These are phyloP conservation scores for Austroboletus niveus DNA, from an alignment of 1,284 basidiomycete genomes.

Conservation along the genomic window DNA sequence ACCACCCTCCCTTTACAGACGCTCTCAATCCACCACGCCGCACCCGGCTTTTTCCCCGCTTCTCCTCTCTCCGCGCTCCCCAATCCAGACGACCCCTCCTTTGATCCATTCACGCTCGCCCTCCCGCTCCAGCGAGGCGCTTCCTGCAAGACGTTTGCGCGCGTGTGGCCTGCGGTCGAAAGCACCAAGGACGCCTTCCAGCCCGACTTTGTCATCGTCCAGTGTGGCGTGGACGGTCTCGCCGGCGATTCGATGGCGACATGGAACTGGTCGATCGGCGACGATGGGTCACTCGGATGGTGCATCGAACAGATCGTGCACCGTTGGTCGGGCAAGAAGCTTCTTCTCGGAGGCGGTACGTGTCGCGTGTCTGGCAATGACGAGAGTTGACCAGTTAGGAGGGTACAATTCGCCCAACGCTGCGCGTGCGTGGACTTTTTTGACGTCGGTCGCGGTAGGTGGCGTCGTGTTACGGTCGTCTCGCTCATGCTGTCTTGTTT, in stretches of 20 bases:
- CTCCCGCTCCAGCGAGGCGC: constrained; percentile 72
- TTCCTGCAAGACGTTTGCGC: constrained; percentile 55
- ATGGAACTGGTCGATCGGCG: constrained; percentile 75
- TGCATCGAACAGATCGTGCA: constrained; percentile 56
- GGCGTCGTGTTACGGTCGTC: neutral
- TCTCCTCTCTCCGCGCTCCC: constrained; percentile 56
- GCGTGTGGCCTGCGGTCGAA: constrained; percentile 66
- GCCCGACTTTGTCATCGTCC: constrained; percentile 80
- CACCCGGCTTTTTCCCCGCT: constrained; percentile 82
- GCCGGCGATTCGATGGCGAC: constrained; percentile 78
- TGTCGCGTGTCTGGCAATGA: neutral
- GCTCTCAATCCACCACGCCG: constrained; percentile 79
- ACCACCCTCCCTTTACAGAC: constrained; percentile 44
- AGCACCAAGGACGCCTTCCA: constrained; percentile 58
- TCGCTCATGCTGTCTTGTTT: neutral
- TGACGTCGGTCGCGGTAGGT: constrained; percentile 70
- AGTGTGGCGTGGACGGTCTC: constrained; percentile 86
- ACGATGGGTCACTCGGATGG: constrained; percentile 69
- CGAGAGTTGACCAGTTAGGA: constrained; percentile 40
- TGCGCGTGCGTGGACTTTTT: constrained; percentile 80
- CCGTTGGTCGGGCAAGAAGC: constrained; percentile 56
- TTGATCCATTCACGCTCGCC: constrained; percentile 74
- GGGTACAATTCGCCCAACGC: constrained; percentile 83
- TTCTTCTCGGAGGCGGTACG: constrained; percentile 68
- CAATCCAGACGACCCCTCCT: constrained; percentile 32